Evolutionary conservation across 2,329 filamentous ascomycete genomes (phyloP).

Genomic region (Cyphellophora europaea): DNA sequence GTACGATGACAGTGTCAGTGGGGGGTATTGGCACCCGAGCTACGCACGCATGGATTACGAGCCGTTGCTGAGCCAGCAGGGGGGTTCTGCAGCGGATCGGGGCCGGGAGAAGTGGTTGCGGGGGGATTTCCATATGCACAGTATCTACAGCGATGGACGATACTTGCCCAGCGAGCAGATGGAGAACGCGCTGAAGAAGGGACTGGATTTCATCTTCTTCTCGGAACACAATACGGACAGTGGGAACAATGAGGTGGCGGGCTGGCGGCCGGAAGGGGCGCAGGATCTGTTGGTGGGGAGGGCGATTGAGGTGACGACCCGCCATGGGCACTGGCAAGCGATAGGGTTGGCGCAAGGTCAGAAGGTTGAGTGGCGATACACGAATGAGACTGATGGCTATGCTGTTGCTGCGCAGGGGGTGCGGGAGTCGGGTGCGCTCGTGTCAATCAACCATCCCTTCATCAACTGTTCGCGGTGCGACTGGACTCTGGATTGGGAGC

Average conservation of each 20-base stretch:
- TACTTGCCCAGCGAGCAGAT: slow-evolving; percentile 14
- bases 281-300: slow-evolving; percentile 16
- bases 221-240: slow-evolving; percentile 20
- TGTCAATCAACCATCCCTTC: slow-evolving; percentile 17
- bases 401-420: slow-evolving; percentile 10
- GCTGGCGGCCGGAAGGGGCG: slow-evolving; percentile 10
- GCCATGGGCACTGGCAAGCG: slow-evolving; percentile 18
- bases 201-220: slow-evolving; percentile 20
- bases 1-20: not conserved
- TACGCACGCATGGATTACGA: not conserved
- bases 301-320: slow-evolving; percentile 20
- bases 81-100: not conserved
- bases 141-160: slow-evolving; percentile 18
- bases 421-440: slow-evolving; percentile 10
- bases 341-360: slow-evolving; percentile 16
- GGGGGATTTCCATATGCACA: slow-evolving; percentile 20
- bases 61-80: not conserved
- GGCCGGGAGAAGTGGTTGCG: slow-evolving; percentile 11
- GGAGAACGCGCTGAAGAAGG: slow-evolving; percentile 8
- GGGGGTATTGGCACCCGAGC: not conserved
- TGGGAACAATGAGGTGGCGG: slow-evolving; percentile 15
- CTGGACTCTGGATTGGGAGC: slow-evolving; percentile 16
- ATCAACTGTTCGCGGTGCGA: slow-evolving; percentile 14
- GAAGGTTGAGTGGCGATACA: slow-evolving; percentile 13
- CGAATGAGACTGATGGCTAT: slow-evolving; percentile 6